phyloP scores from a whole-genome alignment of 164 flowering plant species.

The Nymphaea thermarum region DNA sequence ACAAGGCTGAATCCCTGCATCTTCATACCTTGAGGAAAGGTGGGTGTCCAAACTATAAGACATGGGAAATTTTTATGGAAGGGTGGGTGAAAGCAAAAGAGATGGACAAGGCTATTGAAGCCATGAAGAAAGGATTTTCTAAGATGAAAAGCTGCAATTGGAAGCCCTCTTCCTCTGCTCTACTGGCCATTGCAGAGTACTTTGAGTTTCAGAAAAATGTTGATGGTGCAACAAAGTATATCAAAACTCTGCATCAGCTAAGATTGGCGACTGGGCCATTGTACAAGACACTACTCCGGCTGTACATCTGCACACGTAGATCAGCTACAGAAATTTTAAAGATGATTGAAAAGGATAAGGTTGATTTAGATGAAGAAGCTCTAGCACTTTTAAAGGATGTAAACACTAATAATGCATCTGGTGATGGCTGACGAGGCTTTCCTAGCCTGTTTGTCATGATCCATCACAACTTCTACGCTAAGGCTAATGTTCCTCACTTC shows the following conservation, averaged over 20 bases:
- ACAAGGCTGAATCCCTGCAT: slow-evolving; percentile 44
- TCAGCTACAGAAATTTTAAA: neutral
- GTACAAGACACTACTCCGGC: slow-evolving; percentile 14
- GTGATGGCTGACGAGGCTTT: neutral
- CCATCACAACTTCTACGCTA: too few relatives aligned
- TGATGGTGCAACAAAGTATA: slow-evolving; percentile 22
- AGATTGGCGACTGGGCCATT: slow-evolving; percentile 28
- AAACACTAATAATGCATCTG: neutral
- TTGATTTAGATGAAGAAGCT: neutral
- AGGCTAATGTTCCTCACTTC: too few relatives aligned
- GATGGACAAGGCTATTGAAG: slow-evolving; percentile 39
- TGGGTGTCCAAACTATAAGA: slow-evolving; percentile 49
- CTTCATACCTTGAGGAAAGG: slow-evolving; percentile 35
- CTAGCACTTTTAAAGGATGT: neutral
- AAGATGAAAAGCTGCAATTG: slow-evolving; percentile 30
- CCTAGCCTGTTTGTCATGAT: neutral
- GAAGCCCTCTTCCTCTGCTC: slow-evolving; percentile 19
- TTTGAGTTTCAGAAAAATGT: slow-evolving; percentile 24
- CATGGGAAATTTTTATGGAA: slow-evolving; percentile 67
- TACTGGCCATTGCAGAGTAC: slow-evolving; percentile 27
- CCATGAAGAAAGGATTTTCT: slow-evolving; percentile 36
- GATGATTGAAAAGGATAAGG: neutral
- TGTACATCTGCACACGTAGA: neutral
- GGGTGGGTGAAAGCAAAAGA: slow-evolving; percentile 36
- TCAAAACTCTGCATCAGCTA: slow-evolving; percentile 15